Percentiles rank a stretch among this genome's conserved stretches.
These are phyloP conservation scores for Didymella exigua DNA, from an alignment of 2,329 filamentous ascomycete genomes.

Conservation along the genomic window DNA sequence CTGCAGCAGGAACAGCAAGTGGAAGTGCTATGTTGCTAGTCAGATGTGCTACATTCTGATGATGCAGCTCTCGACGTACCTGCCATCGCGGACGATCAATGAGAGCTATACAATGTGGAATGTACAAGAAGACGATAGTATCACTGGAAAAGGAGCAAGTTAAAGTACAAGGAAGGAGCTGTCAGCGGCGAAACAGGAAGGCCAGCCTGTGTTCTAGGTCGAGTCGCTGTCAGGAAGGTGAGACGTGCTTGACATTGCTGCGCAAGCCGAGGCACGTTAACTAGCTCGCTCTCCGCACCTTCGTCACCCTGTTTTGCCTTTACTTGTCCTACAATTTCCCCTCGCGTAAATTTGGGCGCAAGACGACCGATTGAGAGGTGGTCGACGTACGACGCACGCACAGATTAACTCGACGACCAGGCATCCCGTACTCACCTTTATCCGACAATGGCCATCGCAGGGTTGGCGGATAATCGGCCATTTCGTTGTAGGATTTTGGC, in stretches of 20 bases:
- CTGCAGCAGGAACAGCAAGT: constrained; percentile 40
- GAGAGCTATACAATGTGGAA: background rate
- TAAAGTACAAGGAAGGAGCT: background rate
- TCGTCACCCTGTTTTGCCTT: background rate
- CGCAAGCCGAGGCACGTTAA: constrained; percentile 14
- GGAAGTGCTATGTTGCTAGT: constrained; percentile 33
- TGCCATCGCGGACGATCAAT: constrained; percentile 10
- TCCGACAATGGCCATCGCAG: background rate
- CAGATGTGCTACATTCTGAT: background rate
- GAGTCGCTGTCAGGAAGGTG: constrained; percentile 2
- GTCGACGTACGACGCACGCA: background rate
- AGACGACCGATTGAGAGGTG: background rate
- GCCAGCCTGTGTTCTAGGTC: constrained; percentile 5
- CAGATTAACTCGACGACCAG: background rate
- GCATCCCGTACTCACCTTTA: background rate
- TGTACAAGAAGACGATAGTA: background rate
- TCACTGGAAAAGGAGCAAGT: background rate
- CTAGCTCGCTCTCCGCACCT: background rate
- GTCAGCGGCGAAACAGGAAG: constrained; percentile 7
- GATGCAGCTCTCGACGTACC: constrained; percentile 6
- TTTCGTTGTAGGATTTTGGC: background rate
- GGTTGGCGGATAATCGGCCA: background rate
- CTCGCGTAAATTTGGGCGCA: constrained; percentile 5
- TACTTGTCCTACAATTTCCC: constrained; percentile 6
- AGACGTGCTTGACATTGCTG: constrained; percentile 3